Evolutionary conservation across 495 filamentous ascomycete species (phyloP).

Genomic region (Extremus antarcticus): DNA sequence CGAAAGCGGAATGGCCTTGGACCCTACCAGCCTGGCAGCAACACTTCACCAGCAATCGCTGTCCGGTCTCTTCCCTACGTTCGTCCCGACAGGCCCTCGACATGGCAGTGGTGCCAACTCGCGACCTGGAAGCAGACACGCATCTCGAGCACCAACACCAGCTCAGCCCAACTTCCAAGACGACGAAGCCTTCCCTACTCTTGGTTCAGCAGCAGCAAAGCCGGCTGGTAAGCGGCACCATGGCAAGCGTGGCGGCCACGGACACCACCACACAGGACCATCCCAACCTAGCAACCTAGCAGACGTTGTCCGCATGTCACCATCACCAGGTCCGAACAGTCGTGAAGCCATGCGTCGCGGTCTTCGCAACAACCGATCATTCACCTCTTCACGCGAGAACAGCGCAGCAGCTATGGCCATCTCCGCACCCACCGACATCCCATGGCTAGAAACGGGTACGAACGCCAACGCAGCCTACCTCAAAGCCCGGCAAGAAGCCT

Average conservation of each 20-base stretch:
- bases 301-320: conserved; percentile 49
- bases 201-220: conserved; percentile 67
- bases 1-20: conserved; percentile 1
- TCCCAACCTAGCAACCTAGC: conserved; percentile 73
- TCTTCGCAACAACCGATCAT: conserved; percentile 18
- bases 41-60: conserved; percentile 11
- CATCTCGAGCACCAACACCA: conserved; percentile 54
- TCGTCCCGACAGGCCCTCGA: conserved; percentile 16
- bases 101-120: conserved; percentile 56
- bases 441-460: conserved; percentile 94
- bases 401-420: conserved; percentile 73
- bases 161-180: conserved; percentile 69
- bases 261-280: conserved; percentile 40
- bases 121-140: conserved; percentile 76
- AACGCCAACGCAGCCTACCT: conserved; percentile 86
- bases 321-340: conserved; percentile 27
- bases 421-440: conserved; percentile 77
- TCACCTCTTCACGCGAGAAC: conserved; percentile 52
- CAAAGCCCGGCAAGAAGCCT: conserved; percentile 84
- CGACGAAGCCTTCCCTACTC: conserved; percentile 86
- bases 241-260: conserved; percentile 70
- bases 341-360: conserved; percentile 36
- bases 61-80: conserved; percentile 44
- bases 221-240: conserved; percentile 71
- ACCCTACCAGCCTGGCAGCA: conserved; percentile 9